Conservation (phyloP, 768 basidiomycete genomes). For the Pleurotus ostreatus region DNA sequence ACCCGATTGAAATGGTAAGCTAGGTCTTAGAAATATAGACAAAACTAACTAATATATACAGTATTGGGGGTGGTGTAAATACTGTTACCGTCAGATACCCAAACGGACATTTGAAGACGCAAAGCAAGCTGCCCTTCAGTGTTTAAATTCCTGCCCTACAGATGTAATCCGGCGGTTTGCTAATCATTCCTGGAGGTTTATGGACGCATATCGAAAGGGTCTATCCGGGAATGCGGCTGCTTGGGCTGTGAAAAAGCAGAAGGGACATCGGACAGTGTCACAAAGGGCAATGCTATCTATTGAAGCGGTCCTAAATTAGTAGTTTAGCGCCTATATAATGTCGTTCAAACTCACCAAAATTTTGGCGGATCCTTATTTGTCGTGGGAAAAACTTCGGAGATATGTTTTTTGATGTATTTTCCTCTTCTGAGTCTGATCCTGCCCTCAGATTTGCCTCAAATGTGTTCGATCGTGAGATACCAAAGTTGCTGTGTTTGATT, state of each 20-base stretch:
- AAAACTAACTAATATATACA: neutral
- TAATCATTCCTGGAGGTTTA: conserved; percentile 13
- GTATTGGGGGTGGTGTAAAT: conserved; percentile 11
- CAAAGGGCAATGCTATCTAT: conserved; percentile 6
- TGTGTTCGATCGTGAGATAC: conserved; percentile 10
- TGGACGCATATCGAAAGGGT: conserved; percentile 19
- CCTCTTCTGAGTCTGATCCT: conserved; percentile 15
- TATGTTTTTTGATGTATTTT: conserved; percentile 17
- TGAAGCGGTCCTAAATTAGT: conserved; percentile 22
- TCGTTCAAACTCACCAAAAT: conserved; percentile 15
- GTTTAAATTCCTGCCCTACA: neutral
- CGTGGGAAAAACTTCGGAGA: conserved; percentile 20
- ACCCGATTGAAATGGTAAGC: conserved; percentile 15
- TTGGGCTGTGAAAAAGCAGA: conserved; percentile 18
- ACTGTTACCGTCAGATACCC: conserved; percentile 7
- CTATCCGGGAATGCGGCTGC: conserved; percentile 17
- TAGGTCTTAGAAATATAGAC: neutral
- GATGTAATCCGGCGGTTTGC: conserved; percentile 9
- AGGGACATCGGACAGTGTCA: conserved; percentile 17
- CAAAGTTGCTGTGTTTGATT: conserved; percentile 19
- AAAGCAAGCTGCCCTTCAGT: neutral
- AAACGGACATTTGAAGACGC: conserved; percentile 10
- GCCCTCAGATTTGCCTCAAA: conserved; percentile 18
- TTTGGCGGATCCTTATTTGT: conserved; percentile 18
- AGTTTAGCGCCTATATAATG: neutral